Percentiles rank a stretch among this genome's conserved stretches.
Evolutionary conservation across 768 basidiomycete genomes (phyloP).

Genomic region (Crassisporium funariophilum): DNA sequence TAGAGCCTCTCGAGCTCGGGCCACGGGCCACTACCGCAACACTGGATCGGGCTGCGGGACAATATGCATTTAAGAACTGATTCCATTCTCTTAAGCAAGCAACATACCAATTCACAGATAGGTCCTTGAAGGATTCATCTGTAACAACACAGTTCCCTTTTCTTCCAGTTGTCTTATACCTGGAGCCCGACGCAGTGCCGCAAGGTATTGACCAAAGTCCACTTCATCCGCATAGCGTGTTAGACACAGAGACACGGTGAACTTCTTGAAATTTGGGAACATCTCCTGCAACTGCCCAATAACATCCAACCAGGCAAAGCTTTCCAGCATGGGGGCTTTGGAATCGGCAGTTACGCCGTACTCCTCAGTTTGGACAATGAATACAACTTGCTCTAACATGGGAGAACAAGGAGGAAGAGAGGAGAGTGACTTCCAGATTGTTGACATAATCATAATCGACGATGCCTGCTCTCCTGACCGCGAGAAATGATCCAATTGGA

Average conservation of each 20-base stretch:
- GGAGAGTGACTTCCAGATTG: neutral
- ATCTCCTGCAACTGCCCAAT: conserved; percentile 4
- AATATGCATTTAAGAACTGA: neutral
- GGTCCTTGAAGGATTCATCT: conserved; percentile 3
- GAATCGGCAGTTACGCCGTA: neutral
- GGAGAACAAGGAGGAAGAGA: neutral
- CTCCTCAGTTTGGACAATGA: neutral
- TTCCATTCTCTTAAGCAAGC: neutral
- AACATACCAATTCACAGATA: conserved; percentile 2
- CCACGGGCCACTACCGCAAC: neutral
- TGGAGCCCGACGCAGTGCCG: neutral
- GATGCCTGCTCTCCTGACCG: neutral
- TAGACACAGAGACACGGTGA: neutral
- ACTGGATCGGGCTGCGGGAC: neutral
- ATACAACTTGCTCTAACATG: neutral
- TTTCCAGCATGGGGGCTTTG: conserved; percentile 1
- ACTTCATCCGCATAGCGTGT: neutral
- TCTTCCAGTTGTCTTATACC: conserved; percentile 3
- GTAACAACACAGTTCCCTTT: conserved; percentile 5
- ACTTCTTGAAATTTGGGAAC: conserved; percentile 5
- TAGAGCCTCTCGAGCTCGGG: too few relatives aligned
- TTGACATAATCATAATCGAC: neutral
- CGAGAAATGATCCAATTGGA: conserved; percentile 1
- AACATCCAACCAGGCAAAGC: conserved; percentile 5
- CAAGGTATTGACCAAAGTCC: neutral